Percentiles rank a stretch among this genome's conserved stretches.
These are phyloP conservation scores for Suhomyces wounanorum DNA, from an alignment of 1,139 yeast species.

Conservation along the genomic window DNA sequence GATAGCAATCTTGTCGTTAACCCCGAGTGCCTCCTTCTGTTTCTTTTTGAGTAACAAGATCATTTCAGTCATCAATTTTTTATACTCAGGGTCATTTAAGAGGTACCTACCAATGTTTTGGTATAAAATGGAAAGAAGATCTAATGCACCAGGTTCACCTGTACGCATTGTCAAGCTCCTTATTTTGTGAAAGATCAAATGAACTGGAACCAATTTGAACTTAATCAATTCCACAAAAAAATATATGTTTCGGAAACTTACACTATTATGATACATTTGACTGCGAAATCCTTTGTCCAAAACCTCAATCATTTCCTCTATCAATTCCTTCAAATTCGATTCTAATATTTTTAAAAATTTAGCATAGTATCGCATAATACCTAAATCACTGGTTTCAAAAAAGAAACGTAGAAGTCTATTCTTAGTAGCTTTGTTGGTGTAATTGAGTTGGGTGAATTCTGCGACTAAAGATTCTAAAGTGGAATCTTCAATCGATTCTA, in stretches of 20 bases:
- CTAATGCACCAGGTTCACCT: constrained; percentile 59
- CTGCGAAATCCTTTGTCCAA: constrained; percentile 64
- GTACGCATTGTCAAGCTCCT: constrained; percentile 56
- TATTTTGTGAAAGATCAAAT: constrained; percentile 71
- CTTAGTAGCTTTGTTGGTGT: constrained; percentile 75
- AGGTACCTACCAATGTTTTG: constrained; percentile 70
- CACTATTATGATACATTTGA: constrained; percentile 52
- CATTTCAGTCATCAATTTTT: constrained; percentile 63
- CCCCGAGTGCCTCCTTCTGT: constrained; percentile 45
- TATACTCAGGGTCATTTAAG: constrained; percentile 61
- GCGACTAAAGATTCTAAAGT: constrained; percentile 58
- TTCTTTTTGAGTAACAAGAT: constrained; percentile 55
- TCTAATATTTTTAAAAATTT: constrained; percentile 54
- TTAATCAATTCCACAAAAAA: constrained; percentile 77
- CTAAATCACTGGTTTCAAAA: constrained; percentile 47
- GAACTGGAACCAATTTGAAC: constrained; percentile 73
- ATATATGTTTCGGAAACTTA: constrained; percentile 58
- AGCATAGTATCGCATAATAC: constrained; percentile 53
- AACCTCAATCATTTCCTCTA: constrained; percentile 55
- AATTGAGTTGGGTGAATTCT: constrained; percentile 51
- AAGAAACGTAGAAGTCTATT: constrained; percentile 61
- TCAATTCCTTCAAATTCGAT: constrained; percentile 59
- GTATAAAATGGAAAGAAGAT: constrained; percentile 63
- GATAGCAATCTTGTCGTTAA: constrained; percentile 64
- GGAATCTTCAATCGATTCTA: constrained; percentile 49